These are phyloP conservation scores for Tricholoma sp. DNA, from an alignment of 768 basidiomycete species.

Conservation along the genomic window DNA sequence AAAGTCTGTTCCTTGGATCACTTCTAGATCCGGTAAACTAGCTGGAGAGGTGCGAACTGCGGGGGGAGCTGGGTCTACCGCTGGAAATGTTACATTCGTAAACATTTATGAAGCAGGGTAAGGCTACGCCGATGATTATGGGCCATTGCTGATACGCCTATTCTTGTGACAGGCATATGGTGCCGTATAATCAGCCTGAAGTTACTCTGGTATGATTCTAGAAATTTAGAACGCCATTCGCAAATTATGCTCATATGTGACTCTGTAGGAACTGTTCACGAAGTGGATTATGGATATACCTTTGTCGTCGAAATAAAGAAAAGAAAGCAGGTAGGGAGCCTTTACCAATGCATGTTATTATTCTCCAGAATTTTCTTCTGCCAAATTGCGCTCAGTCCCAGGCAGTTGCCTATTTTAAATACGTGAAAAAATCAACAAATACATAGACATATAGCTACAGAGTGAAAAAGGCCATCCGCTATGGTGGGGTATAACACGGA, in stretches of 20 bases:
- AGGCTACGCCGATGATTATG: slow-evolving; percentile 18
- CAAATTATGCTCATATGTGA: neutral
- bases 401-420: neutral
- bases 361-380: neutral
- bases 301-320: slow-evolving; percentile 23
- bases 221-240: neutral
- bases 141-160: neutral
- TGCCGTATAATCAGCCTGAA: slow-evolving; percentile 86
- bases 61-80: slow-evolving; percentile 55
- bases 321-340: neutral
- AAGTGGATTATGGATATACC: slow-evolving; percentile 54
- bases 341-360: neutral
- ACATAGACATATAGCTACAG: slow-evolving; percentile 7
- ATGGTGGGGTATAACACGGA: slow-evolving; percentile 4
- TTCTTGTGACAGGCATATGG: slow-evolving; percentile 64
- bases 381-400: neutral
- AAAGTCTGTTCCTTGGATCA: slow-evolving; percentile 51
- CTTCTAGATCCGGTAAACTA: slow-evolving; percentile 41
- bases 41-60: slow-evolving; percentile 71
- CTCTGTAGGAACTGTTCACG: slow-evolving; percentile 49
- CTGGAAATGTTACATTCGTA: slow-evolving; percentile 85
- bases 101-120: slow-evolving; percentile 77
- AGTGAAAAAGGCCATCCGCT: neutral
- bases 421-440: neutral
- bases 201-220: slow-evolving; percentile 62